Conservation (phyloP, 805 yeast species). For the Schwanniomyces occidentalis region DNA sequence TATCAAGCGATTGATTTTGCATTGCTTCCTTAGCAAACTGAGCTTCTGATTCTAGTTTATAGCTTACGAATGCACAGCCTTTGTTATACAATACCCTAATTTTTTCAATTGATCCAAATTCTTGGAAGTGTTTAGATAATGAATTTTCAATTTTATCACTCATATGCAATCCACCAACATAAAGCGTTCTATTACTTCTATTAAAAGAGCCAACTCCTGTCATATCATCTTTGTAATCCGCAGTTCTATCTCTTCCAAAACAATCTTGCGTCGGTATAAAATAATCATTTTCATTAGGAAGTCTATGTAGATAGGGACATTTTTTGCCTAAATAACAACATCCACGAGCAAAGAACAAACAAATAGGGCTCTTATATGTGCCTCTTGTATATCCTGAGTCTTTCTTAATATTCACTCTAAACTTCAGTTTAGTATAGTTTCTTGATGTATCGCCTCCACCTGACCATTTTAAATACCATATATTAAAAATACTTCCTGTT, state of each 20-base stretch:
- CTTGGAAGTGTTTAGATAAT: constrained; percentile 51
- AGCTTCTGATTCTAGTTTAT: constrained; percentile 65
- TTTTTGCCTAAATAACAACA: constrained; percentile 76
- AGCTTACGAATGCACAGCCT: constrained; percentile 80
- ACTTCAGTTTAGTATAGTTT: constrained; percentile 51
- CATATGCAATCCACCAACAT: constrained; percentile 61
- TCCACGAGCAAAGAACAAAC: constrained; percentile 88
- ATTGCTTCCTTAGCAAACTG: constrained; percentile 96
- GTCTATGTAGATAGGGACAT: constrained; percentile 76
- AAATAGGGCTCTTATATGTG: constrained; percentile 55
- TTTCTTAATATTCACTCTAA: constrained; percentile 53
- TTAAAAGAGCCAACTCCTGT: constrained; percentile 86
- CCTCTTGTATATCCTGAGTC: constrained; percentile 83
- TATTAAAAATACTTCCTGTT: constrained; percentile 75
- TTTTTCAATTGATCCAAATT: constrained; percentile 75
- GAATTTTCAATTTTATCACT: constrained; percentile 37
- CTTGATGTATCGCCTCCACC: constrained; percentile 65
- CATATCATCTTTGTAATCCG: constrained; percentile 88
- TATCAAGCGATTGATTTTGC: constrained; percentile 72
- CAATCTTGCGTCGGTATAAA: constrained; percentile 74
- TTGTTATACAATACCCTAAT: constrained; percentile 60
- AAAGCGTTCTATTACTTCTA: constrained; percentile 69
- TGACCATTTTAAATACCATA: constrained; percentile 91
- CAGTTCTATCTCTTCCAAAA: constrained; percentile 86
- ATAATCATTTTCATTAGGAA: constrained; percentile 63